These are phyloP conservation scores for Lablab purpureus DNA, from an alignment of 306 rosid genomes.

Conservation along the genomic window DNA sequence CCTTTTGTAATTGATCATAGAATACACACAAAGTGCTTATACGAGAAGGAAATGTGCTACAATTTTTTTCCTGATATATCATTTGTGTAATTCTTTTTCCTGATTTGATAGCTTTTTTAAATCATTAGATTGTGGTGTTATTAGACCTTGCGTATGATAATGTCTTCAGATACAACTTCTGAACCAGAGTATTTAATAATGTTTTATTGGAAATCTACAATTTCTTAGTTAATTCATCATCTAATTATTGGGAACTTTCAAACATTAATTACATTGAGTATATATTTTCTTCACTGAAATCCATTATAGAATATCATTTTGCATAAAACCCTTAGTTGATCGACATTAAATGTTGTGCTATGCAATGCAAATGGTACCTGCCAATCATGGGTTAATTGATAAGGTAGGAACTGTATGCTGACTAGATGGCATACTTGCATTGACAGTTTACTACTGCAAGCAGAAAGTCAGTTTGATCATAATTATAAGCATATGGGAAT, in stretches of 20 bases:
- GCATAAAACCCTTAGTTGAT: neutral
- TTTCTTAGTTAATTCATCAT: neutral
- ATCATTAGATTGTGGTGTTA: neutral
- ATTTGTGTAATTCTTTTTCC: neutral
- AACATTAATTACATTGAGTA: neutral
- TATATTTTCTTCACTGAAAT: neutral
- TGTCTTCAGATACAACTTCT: neutral
- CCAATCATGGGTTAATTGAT: neutral
- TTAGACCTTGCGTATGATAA: neutral
- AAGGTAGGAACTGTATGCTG: neutral
- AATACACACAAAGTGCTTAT: neutral
- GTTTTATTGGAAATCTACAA: neutral
- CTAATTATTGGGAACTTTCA: neutral
- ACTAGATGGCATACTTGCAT: neutral
- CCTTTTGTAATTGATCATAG: neutral
- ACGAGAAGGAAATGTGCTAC: neutral
- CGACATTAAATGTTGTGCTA: neutral
- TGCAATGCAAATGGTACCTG: neutral
- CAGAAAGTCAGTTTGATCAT: neutral
- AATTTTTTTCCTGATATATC: neutral
- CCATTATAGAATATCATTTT: constrained; percentile 11
- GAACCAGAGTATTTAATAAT: neutral
- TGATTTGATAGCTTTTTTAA: neutral
- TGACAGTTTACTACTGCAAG: neutral
- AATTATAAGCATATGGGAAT: neutral